Evolutionary conservation across 441 rosid species (phyloP), one percentile per base, ranked within the genome.

Genomic region (Raphanus hybrid): DNA sequence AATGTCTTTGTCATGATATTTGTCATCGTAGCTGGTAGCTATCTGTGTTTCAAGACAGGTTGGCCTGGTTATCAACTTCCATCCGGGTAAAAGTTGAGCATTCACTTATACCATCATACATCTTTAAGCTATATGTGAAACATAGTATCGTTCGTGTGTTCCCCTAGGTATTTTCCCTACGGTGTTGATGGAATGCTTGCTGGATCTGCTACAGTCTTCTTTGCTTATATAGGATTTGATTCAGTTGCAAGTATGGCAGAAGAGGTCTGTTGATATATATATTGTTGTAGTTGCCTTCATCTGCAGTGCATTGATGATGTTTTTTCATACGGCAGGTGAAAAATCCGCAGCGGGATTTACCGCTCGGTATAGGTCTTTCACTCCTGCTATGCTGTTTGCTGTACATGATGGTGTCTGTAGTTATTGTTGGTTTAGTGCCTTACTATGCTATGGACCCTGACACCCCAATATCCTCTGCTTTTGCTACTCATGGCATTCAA

Each of bases 101-200:
- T 63, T 43, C 45, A n/a, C 10, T 32, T 61, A 2, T 50, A 71
- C 64, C 58, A 71, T 61, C 48, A 48, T 73, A 10, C 26, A 23
- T 23, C 55, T 39, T 43, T 55, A n/a, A n/a, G 20, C 34, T 55
- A 5, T 55, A 5, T 71, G 66, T 70, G 61, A 76, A 48, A 75
- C 58, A 50, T 50, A 26, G 48, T 58, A 39, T 64, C 29, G 5
- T 39, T 52, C 1, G 23, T 52, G 58, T 68, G 34, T 29, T 29
- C 34, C 70, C 23, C 11, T 76, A 95, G 98, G 81, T 95, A 86
- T 80, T 93, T 95, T 55, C 89, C 99, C 12, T 93, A 82, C 70
- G 99, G 99, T 11, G 93, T 89, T 52, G 88, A 95, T 78, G 99
- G 98, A 68, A 88, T 93, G 95, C 97, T 95, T 81, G 90, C 98